phyloP scores from a whole-genome alignment of 2,329 filamentous ascomycete genomes.

The Ceratocystis cubensis region DNA sequence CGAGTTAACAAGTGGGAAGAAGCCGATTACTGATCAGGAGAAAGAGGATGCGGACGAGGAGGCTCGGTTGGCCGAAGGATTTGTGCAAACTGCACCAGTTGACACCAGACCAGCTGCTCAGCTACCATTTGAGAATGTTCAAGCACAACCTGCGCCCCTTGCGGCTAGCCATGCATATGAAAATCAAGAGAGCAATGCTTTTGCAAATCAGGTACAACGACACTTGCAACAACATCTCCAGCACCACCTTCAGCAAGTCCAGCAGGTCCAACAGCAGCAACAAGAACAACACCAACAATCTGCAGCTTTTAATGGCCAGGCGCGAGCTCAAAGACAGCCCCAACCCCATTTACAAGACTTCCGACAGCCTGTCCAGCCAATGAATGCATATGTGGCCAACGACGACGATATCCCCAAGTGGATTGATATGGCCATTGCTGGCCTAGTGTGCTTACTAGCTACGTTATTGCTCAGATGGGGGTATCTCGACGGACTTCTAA shows the following conservation, averaged over 20 bases:
- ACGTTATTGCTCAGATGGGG: constrained; percentile 50
- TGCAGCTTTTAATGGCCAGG: not conserved
- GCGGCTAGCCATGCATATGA: constrained; percentile 18
- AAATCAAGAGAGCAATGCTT: constrained; percentile 10
- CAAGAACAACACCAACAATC: constrained; percentile 2
- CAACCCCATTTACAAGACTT: not conserved
- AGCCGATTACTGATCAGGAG: not conserved
- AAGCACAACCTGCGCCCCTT: not conserved
- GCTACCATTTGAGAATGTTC: not conserved
- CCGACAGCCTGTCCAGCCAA: not conserved
- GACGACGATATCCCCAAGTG: constrained; percentile 51
- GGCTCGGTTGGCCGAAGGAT: constrained; percentile 44
- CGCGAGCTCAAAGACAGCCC: not conserved
- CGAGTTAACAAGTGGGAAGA: constrained; percentile 40
- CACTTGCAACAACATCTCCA: constrained; percentile 22
- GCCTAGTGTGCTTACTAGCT: constrained; percentile 54
- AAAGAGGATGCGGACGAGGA: constrained; percentile 31
- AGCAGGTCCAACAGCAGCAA: not conserved
- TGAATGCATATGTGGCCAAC: constrained; percentile 23
- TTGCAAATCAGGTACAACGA: constrained; percentile 22
- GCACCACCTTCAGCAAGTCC: constrained; percentile 14
- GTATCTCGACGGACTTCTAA: constrained; percentile 11
- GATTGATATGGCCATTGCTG: constrained; percentile 71
- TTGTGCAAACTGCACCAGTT: constrained; percentile 37
- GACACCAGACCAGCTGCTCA: constrained; percentile 24